These are phyloP conservation scores for Catharanthus roseus DNA, from an alignment of 257 asterid genomes.

Conservation along the genomic window DNA sequence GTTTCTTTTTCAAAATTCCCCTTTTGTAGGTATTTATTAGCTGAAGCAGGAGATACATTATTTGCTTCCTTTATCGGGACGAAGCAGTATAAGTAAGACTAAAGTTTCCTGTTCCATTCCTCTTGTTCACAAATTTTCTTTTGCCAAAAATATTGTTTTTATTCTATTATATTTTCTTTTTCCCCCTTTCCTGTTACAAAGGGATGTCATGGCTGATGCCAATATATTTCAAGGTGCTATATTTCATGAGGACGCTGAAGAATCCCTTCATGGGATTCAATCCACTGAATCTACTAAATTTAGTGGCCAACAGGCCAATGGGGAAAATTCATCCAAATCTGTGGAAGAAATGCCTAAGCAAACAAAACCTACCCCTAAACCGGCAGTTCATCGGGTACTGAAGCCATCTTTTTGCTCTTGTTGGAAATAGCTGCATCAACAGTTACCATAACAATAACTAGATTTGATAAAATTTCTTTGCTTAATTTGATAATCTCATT, in stretches of 20 bases:
- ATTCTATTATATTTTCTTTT: slow-evolving; percentile 46
- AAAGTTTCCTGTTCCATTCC: slow-evolving; percentile 15
- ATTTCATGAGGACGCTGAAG: slow-evolving; percentile 68
- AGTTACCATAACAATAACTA: neutral
- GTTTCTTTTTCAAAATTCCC: slow-evolving; percentile 10
- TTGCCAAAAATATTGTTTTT: slow-evolving; percentile 29
- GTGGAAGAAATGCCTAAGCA: slow-evolving; percentile 47
- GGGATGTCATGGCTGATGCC: slow-evolving; percentile 99
- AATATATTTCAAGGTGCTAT: slow-evolving; percentile 99
- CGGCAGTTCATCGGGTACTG: slow-evolving; percentile 93
- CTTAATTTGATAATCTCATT: neutral
- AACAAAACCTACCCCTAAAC: slow-evolving; percentile 51
- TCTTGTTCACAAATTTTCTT: slow-evolving; percentile 13
- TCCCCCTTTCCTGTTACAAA: slow-evolving; percentile 52
- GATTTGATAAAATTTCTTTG: neutral
- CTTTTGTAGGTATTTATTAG: slow-evolving; percentile 68
- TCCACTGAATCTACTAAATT: slow-evolving; percentile 26
- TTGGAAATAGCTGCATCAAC: slow-evolving; percentile 8
- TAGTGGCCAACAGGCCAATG: slow-evolving; percentile 38
- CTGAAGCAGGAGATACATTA: slow-evolving; percentile 96
- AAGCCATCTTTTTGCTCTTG: slow-evolving; percentile 15
- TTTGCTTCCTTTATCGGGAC: slow-evolving; percentile 98
- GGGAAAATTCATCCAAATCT: slow-evolving; percentile 36
- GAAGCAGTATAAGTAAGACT: slow-evolving; percentile 84
- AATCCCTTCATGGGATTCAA: slow-evolving; percentile 41